Evolutionary conservation across 2,329 filamentous ascomycete genomes (phyloP), one percentile per base, ranked within the genome.

Genomic region (Purpureocillium takamizusanense): DNA sequence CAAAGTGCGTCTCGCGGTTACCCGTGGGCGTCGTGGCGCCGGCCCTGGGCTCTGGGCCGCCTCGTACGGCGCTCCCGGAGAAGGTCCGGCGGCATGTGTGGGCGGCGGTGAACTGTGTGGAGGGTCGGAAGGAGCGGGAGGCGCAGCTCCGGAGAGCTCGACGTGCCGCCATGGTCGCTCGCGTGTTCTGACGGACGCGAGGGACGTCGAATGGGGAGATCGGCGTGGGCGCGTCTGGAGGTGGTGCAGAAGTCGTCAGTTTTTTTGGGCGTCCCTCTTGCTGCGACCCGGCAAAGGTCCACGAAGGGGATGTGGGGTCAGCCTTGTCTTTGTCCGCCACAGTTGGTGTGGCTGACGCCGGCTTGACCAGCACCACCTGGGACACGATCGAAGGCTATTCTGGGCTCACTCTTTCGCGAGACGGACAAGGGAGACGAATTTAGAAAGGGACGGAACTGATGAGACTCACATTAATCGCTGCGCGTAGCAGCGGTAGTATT

Each of bases 1-100:
- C 89, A 61, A 95, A 95, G 65, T 95, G 88, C 36, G 89, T 95
- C 45, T 81, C 81, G 42, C 72, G 71, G 34, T 76, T 68, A 16
- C 59, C 46, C 4, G 55, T 54, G 29, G 57, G 44, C 30, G 50
- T 53, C 5, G 28, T 6, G 28, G 11, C 35, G 43, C 41, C 36
- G 25, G 42, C 37, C n/a, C n/a, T n/a, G n/a, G 38, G 42, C 42
- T 40, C 35, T 35, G 46, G 41, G 28, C 45, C 43, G 46, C 41
- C 43, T 36, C 51, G 51, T 35, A 43, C 33, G 37, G 50, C 49
- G 43, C 50, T 51, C 33, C 50, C 52, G 42, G 44, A 55, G 39
- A 62, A 56, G 17, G 52, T 38, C 11, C 57, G 58, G 8, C 36
- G 28, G 31, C n/a, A 42, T 39, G 21, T 42, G 21, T 10, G 21